A percentile compares a stretch with the other conserved stretches of the same genome.
These are phyloP conservation scores for Hypoxylon trugodes DNA, from an alignment of 495 filamentous ascomycete species.

Conservation along the genomic window DNA sequence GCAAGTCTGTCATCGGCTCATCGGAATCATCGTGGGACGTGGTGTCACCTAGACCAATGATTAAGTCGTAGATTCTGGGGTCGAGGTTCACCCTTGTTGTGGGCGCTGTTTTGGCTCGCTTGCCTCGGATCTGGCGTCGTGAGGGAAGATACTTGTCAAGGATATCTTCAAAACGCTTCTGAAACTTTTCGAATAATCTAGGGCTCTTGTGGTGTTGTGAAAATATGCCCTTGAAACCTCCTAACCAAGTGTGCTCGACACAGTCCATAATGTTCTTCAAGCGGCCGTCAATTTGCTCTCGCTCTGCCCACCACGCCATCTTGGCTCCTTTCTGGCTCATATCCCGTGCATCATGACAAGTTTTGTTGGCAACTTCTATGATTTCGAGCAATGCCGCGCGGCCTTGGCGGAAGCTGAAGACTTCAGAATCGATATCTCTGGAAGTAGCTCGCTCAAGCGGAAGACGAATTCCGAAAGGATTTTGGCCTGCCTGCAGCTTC, in stretches of 20 bases:
- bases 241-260: constrained; percentile 93
- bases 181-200: constrained; percentile 74
- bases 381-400: constrained; percentile 82
- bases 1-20: constrained; percentile 83
- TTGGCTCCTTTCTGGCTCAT: constrained; percentile 67
- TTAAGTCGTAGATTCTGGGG: constrained; percentile 81
- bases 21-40: constrained; percentile 76
- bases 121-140: constrained; percentile 65
- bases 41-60: constrained; percentile 83
- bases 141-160: constrained; percentile 89
- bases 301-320: constrained; percentile 86
- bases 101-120: constrained; percentile 53
- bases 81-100: constrained; percentile 69
- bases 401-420: constrained; percentile 83
- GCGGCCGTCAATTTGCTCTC: constrained; percentile 78
- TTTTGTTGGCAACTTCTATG: constrained; percentile 78
- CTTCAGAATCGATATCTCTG: constrained; percentile 79
- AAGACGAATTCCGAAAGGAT: constrained; percentile 84
- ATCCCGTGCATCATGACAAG: constrained; percentile 67
- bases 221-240: constrained; percentile 91
- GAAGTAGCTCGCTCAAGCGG: constrained; percentile 83
- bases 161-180: constrained; percentile 78
- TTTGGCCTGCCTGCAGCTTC: constrained; percentile 73
- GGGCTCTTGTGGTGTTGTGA: constrained; percentile 70
- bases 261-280: constrained; percentile 80